phyloP scores from a whole-genome alignment of 257 asterid species.

The Nemophila menziesii region DNA sequence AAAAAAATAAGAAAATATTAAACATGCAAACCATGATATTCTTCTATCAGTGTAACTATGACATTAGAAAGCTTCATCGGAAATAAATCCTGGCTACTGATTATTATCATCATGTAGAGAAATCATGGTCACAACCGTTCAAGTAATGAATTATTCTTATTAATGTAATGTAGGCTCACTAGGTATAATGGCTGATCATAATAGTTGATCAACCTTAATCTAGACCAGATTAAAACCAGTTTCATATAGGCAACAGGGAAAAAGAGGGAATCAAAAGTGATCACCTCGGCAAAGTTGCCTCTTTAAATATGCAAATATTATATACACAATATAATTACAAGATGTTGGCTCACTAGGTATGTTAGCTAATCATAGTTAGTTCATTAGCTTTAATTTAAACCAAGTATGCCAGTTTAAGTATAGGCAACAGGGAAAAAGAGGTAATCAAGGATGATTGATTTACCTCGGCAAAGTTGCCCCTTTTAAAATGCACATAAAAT shows the following conservation, averaged over 20 bases:
- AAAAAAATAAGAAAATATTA: too few species aligned
- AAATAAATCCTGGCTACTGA: slow-evolving; percentile 10
- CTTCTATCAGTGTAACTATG: slow-evolving; percentile 26
- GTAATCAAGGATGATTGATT: slow-evolving; percentile 7
- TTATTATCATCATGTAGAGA: slow-evolving; percentile 11
- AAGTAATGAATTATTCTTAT: not conserved
- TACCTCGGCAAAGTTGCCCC: slow-evolving; percentile 39
- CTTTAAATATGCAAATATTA: too few species aligned
- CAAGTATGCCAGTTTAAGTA: too few species aligned
- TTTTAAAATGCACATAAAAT: too few species aligned
- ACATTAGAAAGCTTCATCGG: slow-evolving; percentile 19
- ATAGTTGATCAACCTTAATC: slow-evolving; percentile 4
- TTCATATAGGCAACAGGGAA: too few species aligned
- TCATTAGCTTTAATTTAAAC: too few species aligned
- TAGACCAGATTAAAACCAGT: too few species aligned
- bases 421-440: too few species aligned
- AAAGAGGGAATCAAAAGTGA: too few species aligned
- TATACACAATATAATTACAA: too few species aligned
- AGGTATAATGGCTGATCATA: not conserved
- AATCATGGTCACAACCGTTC: not conserved
- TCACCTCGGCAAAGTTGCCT: slow-evolving; percentile 40
- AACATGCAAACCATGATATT: too few species aligned
- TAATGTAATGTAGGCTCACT: slow-evolving; percentile 8
- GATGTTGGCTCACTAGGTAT: slow-evolving; percentile 10
- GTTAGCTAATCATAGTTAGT: slow-evolving; percentile 1